Base-by-base conservation (phyloP, 2,329 filamentous ascomycete genomes). In the Gyromitra esculenta region DNA sequence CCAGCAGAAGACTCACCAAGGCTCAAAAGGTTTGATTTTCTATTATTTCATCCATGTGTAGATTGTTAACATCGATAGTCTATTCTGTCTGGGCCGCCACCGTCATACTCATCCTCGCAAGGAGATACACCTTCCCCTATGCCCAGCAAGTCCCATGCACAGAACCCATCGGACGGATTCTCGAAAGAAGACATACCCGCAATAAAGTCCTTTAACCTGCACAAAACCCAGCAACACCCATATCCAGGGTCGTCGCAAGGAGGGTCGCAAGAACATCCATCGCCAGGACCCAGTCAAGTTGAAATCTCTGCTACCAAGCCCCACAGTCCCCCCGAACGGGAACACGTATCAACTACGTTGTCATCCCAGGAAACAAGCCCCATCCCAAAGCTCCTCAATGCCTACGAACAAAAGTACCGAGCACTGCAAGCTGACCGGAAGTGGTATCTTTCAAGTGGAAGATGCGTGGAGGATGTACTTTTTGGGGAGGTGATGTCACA, bases 391-490 rank as follows among this genome's bases (percentile, higher is more conserved):
- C 52, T 18, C 50, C 50, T 15, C 3, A 60, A 48, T 39, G 37
- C 11, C 5, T 45, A 60, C n/a, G 68, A 72, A 31, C 57, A 71
- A 11, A 50, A 72, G 37, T 9, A n/a, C 13, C 37, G 48, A 9
- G 59, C 18, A 5, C 45, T 71, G 8, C n/a, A n/a, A 11, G 56
- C 6, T 6, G 68, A 64, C 35, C 68, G n/a, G n/a, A 72, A 72
- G 21, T 72, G 68, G 68, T 15, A 35, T 56, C 68, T 72, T 64
- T 39, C 68, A 2, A 56, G 68, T 64, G 57, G 68, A 8, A 50
- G 59, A 13, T 64, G 21, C 13, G 59, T 48, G 37, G 68, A 72
- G 37, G 68, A 72, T 72, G 45, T 64, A 1, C 68, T 72, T 57
- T 64, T 72, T n/a, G 45, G 18, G 7, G 37, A 15, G 59, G 68